Evolutionary conservation across 495 filamentous ascomycete species (phyloP).

Genomic region (Daldinia grandis): DNA sequence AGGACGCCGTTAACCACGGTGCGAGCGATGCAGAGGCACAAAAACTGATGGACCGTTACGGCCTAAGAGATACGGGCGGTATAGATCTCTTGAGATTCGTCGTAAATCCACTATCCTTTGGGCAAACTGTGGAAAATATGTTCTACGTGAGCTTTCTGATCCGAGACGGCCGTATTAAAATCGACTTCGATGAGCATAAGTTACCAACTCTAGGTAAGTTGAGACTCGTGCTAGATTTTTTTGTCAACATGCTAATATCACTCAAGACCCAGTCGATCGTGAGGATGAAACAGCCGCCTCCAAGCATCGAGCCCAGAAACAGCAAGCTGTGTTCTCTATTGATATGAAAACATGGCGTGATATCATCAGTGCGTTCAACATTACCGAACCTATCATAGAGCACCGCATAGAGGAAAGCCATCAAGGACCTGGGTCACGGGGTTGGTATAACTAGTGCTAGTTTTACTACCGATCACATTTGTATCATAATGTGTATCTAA

Average conservation of each 20-base stretch:
- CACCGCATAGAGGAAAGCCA: slow-evolving; percentile 71
- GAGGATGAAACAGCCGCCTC: slow-evolving; percentile 38
- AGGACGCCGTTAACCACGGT: slow-evolving; percentile 47
- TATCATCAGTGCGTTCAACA: slow-evolving; percentile 74
- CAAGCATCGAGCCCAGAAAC: slow-evolving; percentile 63
- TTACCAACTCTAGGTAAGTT: slow-evolving; percentile 78
- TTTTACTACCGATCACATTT: background rate
- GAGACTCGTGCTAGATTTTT: background rate
- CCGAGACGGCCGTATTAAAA: slow-evolving; percentile 77
- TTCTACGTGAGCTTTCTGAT: slow-evolving; percentile 97
- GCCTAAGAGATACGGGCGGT: slow-evolving; percentile 68
- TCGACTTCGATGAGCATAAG: slow-evolving; percentile 68
- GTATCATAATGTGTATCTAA: background rate
- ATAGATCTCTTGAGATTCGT: slow-evolving; percentile 83
- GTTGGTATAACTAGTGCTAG: slow-evolving; percentile 78
- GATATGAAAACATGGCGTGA: slow-evolving; percentile 84
- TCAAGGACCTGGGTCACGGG: slow-evolving; percentile 63
- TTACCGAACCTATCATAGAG: slow-evolving; percentile 82
- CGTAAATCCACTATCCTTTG: slow-evolving; percentile 88
- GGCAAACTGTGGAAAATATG: slow-evolving; percentile 95
- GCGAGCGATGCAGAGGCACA: slow-evolving; percentile 45
- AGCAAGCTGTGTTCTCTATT: slow-evolving; percentile 85
- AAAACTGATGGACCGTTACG: slow-evolving; percentile 58
- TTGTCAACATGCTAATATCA: slow-evolving; percentile 21
- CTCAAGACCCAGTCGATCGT: slow-evolving; percentile 36